Evolutionary conservation across 345 rosid genomes (phyloP), one percentile per base, ranked within the genome.

Genomic region (Aquilaria yunnanensis): DNA sequence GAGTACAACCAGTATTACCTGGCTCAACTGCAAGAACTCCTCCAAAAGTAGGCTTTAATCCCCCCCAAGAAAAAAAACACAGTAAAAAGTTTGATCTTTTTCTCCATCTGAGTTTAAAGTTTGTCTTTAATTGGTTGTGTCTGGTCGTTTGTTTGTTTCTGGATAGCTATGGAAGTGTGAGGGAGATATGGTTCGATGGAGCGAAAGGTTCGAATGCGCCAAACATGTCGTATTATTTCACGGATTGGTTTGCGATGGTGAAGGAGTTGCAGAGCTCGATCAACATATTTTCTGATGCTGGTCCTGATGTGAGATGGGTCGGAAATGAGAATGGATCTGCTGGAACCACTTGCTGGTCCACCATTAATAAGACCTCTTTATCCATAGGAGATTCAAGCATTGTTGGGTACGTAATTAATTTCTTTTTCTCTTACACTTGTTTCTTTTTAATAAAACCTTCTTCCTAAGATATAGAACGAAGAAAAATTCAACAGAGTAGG

Each of bases 171-270:
- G 86, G 81, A n/a, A 64, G 67, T 14, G 77, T 82, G 46, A 73
- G 70, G 49, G 94, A 87, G 78, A 87, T 87, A 67, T 87, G 94
- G 94, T 87, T 87, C 55, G 94, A 87, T 60, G 94, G 94, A 55
- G 82, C 83, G 1, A 87, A 87, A 61, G 94, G 89, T 1, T 13
- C 78, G 1, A 72, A 80, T 48, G 89, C 81, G 2, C 79, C 80
- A 14, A 88, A 88, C 65, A 83, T 85, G 83, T 68, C 85, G 3
- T 88, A 83, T 47, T 72, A 87, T 60, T 87, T 87, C 67, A 14
- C 62, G 2, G 95, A 83, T 10, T 88, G 95, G 95, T 88, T 88
- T 59, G 76, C 80, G 2, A 88, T 85, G 95, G 95, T 81, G 72
- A 83, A 70, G 68, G 91, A 85, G 59, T 58, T 88, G 66, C 95